Evolutionary conservation across 2,329 filamentous ascomycete genomes (phyloP), one percentile per base, ranked within the genome.

Genomic region (Sporothrix phasma): DNA sequence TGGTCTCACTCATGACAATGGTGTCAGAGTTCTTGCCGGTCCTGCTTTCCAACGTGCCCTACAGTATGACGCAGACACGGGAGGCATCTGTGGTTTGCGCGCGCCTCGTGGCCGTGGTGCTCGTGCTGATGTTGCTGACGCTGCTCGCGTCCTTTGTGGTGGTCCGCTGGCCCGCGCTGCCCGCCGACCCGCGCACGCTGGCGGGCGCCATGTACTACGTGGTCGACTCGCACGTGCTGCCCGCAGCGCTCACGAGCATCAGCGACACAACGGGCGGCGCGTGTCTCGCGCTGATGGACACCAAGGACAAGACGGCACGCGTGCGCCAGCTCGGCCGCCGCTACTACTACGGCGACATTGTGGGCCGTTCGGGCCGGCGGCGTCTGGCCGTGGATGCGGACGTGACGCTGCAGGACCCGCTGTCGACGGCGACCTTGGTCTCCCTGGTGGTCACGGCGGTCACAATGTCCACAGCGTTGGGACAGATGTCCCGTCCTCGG

Each of bases 1-100:
- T 75, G 13, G 74, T 78, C 10, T 75, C 78, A 0, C 66, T 76
- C 5, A 76, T 78, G 54, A 73, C 78, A 3, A 74, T 81, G 24
- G 71, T 81, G 2, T 75, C 79, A 24, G 80, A 83, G 58, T 76
- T 81, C 56, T 75, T 83, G n/a, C 80, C 80, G 1, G 72, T 81
- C 22, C 72, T 79, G 1, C 74, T 83, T 2, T 74, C 78, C 67
- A 81, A 81, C 66, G 74, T 82, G 1, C 77, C 80, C 0, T 80
- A 79, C 69, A 78, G 74, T 61, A 73, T 76, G 2, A 74, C 76
- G 0, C 76, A 79, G 61, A 75, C 74, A 0, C 70, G 72, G 39
- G 69, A 69, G 17, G 74, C 78, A 0, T 76, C 79, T 56, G 72
- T 72, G 0, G 70, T 76, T 5, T 81, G 77, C 66, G 73, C 77